Conservation (phyloP, 1,284 basidiomycete species). For the Ganoderma sinense region DNA sequence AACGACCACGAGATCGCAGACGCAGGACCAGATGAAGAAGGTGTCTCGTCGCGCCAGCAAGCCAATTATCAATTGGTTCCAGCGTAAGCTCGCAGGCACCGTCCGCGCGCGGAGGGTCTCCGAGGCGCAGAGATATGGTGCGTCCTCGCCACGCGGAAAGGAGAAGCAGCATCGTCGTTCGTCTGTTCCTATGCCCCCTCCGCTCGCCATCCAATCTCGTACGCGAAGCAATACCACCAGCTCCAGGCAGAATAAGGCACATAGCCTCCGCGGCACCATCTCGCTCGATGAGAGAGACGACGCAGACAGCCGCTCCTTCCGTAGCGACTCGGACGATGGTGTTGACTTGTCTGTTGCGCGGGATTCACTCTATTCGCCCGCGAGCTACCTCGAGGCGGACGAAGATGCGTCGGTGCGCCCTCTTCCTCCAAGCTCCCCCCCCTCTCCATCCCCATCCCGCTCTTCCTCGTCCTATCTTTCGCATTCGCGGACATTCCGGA, state of each 20-base stretch:
- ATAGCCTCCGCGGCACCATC: conserved; percentile 48
- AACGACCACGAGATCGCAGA: conserved; percentile 7
- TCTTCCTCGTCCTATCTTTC: conserved; percentile 84
- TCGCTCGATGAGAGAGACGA: conserved; percentile 63
- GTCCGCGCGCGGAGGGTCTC: conserved; percentile 56
- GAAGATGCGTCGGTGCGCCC: conserved; percentile 91
- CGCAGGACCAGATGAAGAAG: conserved; percentile 55
- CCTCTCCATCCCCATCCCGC: conserved; percentile 83
- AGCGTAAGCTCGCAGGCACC: conserved; percentile 82
- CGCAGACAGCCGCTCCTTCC: conserved; percentile 35
- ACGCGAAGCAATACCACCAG: conserved; percentile 27
- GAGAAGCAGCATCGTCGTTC: conserved; percentile 39
- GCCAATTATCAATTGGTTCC: conserved; percentile 92
- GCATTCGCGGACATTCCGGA: conserved; percentile 80
- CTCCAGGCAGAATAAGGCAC: conserved; percentile 33
- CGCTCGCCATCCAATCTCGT: conserved; percentile 29
- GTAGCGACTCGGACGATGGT: conserved; percentile 50
- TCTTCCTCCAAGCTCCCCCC: conserved; percentile 84
- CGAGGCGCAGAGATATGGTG: conserved; percentile 39
- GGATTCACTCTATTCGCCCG: conserved; percentile 79
- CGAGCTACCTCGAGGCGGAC: conserved; percentile 79
- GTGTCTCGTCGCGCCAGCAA: conserved; percentile 73
- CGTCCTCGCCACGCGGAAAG: conserved; percentile 33
- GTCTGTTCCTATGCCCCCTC: conserved; percentile 37
- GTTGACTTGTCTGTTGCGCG: conserved; percentile 62